These are phyloP conservation scores for Phoma sp. DNA, from an alignment of 2,329 filamentous ascomycete genomes.

Conservation along the genomic window DNA sequence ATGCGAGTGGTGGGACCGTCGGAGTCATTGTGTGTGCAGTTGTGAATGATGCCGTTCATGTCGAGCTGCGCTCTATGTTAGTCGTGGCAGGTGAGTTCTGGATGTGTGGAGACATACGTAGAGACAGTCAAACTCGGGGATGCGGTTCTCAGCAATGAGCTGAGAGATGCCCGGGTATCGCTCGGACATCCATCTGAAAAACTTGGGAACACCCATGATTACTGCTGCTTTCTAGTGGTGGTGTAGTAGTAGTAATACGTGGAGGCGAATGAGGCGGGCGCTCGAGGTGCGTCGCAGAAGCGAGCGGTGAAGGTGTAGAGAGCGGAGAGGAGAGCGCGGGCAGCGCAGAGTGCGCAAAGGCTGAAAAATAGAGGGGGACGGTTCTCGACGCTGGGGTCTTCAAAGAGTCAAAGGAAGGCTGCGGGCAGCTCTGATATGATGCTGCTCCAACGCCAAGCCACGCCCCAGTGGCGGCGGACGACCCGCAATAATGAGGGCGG, in stretches of 20 bases:
- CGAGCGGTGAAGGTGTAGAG: constrained; percentile 16
- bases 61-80: constrained; percentile 65
- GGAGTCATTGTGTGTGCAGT: constrained; percentile 97
- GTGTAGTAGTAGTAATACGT: constrained; percentile 17
- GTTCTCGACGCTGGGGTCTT: constrained; percentile 51
- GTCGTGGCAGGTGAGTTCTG: not conserved
- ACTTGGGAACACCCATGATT: constrained; percentile 79
- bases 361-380: constrained; percentile 29
- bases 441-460: constrained; percentile 18
- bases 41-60: constrained; percentile 99
- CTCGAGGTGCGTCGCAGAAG: constrained; percentile 4
- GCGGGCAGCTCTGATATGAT: constrained; percentile 26
- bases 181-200: constrained; percentile 99
- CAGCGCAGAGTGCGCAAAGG: constrained; percentile 26
- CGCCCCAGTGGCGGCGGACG: constrained; percentile 8
- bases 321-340: constrained; percentile 30
- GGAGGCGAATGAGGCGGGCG: constrained; percentile 14
- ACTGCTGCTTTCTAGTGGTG: constrained; percentile 28
- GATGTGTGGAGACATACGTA: constrained; percentile 65
- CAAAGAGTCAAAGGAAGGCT: constrained; percentile 38
- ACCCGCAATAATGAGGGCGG: constrained; percentile 5
- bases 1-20: constrained; percentile 91
- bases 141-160: constrained; percentile 97
- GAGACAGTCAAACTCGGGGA: constrained; percentile 97
- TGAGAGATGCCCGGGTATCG: constrained; percentile 98